Conservation (phyloP, 805 yeast species). For the Metschnikowia anglica region DNA sequence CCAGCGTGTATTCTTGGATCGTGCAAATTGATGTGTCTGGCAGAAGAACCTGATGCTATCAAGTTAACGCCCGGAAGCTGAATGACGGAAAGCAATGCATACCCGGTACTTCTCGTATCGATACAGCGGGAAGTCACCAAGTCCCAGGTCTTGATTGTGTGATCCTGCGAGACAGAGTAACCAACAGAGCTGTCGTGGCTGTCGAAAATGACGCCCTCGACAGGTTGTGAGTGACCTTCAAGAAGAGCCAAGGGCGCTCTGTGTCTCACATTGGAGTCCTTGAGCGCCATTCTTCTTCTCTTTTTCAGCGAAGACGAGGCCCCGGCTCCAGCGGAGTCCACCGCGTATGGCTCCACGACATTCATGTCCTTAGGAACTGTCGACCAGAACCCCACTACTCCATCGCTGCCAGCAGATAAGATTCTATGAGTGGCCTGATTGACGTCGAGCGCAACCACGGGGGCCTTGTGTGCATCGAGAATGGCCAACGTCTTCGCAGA, state of each 20-base stretch:
- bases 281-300: conserved; percentile 77
- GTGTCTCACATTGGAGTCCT: conserved; percentile 72
- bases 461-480: conserved; percentile 85
- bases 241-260: conserved; percentile 78
- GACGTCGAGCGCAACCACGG: conserved; percentile 77
- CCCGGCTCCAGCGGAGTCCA: conserved; percentile 20
- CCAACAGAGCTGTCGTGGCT: conserved; percentile 72
- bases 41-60: conserved; percentile 92
- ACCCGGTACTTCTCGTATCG: conserved; percentile 85
- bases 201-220: conserved; percentile 80
- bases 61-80: conserved; percentile 67
- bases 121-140: conserved; percentile 80
- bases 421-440: conserved; percentile 55
- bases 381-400: conserved; percentile 83
- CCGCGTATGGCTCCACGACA: conserved; percentile 32
- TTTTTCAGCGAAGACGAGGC: conserved; percentile 81
- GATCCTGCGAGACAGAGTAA: conserved; percentile 95
- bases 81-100: conserved; percentile 73
- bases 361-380: conserved; percentile 80
- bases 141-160: conserved; percentile 95
- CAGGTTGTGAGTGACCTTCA: conserved; percentile 84
- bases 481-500: conserved; percentile 80
- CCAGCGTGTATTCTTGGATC: conserved; percentile 76
- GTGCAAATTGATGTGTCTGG: conserved; percentile 92
- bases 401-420: conserved; percentile 82